phyloP scores from a whole-genome alignment of 805 yeast genomes.

The Yarrowia sp. region DNA sequence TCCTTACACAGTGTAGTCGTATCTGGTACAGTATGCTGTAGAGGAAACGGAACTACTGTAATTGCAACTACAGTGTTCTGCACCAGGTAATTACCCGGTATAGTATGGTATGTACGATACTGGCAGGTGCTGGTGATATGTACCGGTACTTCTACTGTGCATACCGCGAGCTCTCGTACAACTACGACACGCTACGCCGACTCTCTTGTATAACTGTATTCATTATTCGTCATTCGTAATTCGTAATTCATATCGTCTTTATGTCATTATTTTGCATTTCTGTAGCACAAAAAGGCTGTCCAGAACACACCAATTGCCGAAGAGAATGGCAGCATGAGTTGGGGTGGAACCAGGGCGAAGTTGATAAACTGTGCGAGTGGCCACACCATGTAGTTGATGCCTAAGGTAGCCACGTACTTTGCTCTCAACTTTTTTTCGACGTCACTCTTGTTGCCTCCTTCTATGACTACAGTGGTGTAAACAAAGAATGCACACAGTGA shows the following conservation, averaged over 20 bases:
- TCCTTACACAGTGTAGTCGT: too few species aligned
- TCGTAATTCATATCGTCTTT: not conserved
- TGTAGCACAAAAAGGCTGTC: constrained; percentile 74
- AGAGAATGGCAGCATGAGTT: constrained; percentile 88
- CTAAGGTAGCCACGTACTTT: constrained; percentile 59
- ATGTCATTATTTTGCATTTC: constrained; percentile 44
- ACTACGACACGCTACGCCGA: too few species aligned
- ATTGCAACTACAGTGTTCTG: too few species aligned
- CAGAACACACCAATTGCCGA: constrained; percentile 84
- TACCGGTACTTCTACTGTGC: not conserved
- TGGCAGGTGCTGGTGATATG: too few species aligned
- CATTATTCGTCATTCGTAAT: not conserved
- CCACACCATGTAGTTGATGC: constrained; percentile 85
- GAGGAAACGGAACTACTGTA: too few species aligned
- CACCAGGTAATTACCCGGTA: too few species aligned
- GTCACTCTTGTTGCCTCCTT: constrained; percentile 65
- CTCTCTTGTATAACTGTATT: not conserved
- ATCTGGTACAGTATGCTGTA: too few species aligned
- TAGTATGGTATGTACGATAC: too few species aligned
- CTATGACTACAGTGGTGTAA: constrained; percentile 79
- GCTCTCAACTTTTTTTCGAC: constrained; percentile 61
- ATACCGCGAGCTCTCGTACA: not conserved
- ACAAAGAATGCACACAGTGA: constrained; percentile 77
- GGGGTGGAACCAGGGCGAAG: constrained; percentile 71
- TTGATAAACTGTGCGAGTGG: constrained; percentile 80